phyloP scores from a whole-genome alignment of 805 yeast genomes.

The Priceomyces fermenticarens region DNA sequence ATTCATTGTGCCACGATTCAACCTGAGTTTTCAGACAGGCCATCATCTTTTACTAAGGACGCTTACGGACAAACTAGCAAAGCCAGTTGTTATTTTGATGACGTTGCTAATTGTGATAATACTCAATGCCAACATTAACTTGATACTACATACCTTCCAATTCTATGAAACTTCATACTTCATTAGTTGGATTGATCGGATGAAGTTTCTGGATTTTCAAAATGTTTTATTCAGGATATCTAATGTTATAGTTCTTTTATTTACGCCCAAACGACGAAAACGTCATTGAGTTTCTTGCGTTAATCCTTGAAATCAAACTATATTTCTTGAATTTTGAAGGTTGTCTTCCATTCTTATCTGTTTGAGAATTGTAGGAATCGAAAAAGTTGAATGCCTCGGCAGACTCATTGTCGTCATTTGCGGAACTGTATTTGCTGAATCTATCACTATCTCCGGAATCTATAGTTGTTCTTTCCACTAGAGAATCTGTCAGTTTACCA shows the following conservation, averaged over 20 bases:
- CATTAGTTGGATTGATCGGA: no score
- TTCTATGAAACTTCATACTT: no score
- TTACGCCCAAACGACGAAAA: slow-evolving; percentile 1
- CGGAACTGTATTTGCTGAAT: background rate
- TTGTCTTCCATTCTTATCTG: background rate
- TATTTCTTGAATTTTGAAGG: slow-evolving; percentile 2
- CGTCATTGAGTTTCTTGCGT: background rate
- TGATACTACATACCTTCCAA: background rate
- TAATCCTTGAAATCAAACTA: background rate
- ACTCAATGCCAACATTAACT: slow-evolving; percentile 16
- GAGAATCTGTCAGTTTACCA: no score
- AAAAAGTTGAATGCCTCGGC: slow-evolving; percentile 16
- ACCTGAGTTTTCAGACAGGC: slow-evolving; percentile 65
- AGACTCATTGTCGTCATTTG: slow-evolving; percentile 13
- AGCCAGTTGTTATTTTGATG: slow-evolving; percentile 28
- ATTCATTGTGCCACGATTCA: slow-evolving; percentile 94
- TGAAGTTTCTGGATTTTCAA: background rate
- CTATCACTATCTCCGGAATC: background rate
- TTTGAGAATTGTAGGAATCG: slow-evolving; percentile 2
- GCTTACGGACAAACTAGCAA: slow-evolving; percentile 31
- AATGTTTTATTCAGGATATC: background rate
- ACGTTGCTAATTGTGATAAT: slow-evolving; percentile 28
- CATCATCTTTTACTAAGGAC: slow-evolving; percentile 9
- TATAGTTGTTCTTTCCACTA: background rate
- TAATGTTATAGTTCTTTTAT: background rate